A percentile compares a stretch with the other conserved stretches of the same genome.
Evolutionary conservation across 192 early-diverging fungal genomes (phyloP).

Genomic region (Coemansia biformis): DNA sequence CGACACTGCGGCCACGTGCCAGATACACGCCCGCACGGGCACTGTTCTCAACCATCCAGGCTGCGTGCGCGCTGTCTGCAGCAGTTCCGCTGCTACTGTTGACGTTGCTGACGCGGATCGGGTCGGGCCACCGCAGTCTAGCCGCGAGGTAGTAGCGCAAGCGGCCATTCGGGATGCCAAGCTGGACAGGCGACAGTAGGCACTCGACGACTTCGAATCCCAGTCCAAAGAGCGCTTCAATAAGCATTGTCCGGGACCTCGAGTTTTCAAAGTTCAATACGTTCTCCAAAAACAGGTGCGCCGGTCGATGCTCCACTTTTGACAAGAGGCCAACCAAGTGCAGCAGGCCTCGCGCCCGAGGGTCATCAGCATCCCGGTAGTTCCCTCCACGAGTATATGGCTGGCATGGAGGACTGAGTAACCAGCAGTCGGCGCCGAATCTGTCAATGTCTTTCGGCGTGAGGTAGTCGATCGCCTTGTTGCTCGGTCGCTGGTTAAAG

Average conservation of each 20-base stretch:
- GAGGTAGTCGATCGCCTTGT: conserved; percentile 44
- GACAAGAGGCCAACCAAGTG: conserved; percentile 34
- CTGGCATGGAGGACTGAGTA: conserved; percentile 92
- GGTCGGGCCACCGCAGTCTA: conserved; percentile 3
- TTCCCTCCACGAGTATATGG: conserved; percentile 76
- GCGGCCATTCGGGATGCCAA: conserved; percentile 41
- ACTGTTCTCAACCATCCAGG: conserved; percentile 2
- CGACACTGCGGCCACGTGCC: conserved; percentile 11
- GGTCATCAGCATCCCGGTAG: conserved; percentile 57
- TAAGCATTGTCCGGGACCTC: conserved; percentile 17
- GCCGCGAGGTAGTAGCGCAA: conserved; percentile 37
- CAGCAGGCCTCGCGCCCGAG: conserved; percentile 35
- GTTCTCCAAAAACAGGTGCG: conserved; percentile 35
- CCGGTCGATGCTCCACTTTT: conserved; percentile 11
- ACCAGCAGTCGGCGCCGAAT: conserved; percentile 74
- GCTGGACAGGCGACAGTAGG: conserved; percentile 37
- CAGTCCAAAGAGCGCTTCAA: conserved; percentile 21
- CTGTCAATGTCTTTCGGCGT: conserved; percentile 34
- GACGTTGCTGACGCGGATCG: no score
- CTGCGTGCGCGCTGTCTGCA: neutral
- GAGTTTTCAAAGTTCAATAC: conserved; percentile 52
- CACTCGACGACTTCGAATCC: conserved; percentile 34
- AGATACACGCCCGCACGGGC: conserved; percentile 17
- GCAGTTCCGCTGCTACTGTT: no score
- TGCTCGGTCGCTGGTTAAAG: conserved; percentile 40